Evolutionary conservation across 148 eudicot species (phyloP), one percentile per base, ranked within the genome.

Genomic region (Rhododendron molle): DNA sequence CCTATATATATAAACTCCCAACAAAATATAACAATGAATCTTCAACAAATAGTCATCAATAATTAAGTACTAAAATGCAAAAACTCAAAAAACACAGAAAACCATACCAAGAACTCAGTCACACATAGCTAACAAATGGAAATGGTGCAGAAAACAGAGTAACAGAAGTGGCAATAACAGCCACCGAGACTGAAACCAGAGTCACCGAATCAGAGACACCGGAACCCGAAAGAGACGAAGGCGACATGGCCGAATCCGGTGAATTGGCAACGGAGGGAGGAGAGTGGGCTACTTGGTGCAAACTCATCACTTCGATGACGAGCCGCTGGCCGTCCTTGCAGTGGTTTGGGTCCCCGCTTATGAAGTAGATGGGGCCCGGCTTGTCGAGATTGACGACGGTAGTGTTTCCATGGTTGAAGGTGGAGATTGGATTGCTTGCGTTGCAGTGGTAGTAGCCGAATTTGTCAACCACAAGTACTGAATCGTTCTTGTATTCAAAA

Each of bases 381-480:
- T 83, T 90, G 23, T 91, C 87, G 8, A 93, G 88, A 16, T 85
- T 87, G n/a, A 92, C 47, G 0, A 50, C 46, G 0, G 92, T 94
- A 81, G 92, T 94, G 85, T 93, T 87, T 0, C 96, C 95, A 1
- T 93, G 88, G 2, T 74, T 84, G 91, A 52, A 91, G 8, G 86
- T 76, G 0, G 90, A 85, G 40, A 83, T 84, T 2, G 94, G 89
- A 9, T 83, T 87, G 83, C 78, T 90, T 16, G 83, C 60, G 71
- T 90, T 85, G 86, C 98, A 95, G 52, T 95, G 98, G 74, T 91
- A 95, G 89, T 90, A 94, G 0, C 91, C 94, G 87, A 88, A 92
- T 88, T 93, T 95, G 83, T 91, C 91, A 44, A 94, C 98, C 71
- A 85, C 91, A 8, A 90, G 54, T 7, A 95, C 96, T 3, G 98